These are phyloP conservation scores for Trifolium subterraneum DNA, from an alignment of 306 rosid genomes.

Conservation along the genomic window DNA sequence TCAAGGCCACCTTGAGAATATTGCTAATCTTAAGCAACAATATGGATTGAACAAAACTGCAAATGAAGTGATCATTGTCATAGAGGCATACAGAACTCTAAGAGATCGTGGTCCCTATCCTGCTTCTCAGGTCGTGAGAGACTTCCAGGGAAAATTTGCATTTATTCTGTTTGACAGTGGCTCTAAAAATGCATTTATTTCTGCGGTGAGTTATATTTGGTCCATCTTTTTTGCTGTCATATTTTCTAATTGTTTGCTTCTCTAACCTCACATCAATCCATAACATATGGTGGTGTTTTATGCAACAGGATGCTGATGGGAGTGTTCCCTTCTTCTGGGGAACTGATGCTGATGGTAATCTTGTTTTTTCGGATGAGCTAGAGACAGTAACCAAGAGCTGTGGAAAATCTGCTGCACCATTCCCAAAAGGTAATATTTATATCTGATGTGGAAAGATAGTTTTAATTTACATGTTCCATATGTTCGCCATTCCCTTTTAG, in stretches of 20 bases:
- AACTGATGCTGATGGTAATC: slow-evolving; percentile 85
- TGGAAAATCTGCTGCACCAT: slow-evolving; percentile 91
- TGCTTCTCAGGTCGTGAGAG: slow-evolving; percentile 94
- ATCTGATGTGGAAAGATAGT: background rate
- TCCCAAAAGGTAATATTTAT: slow-evolving; percentile 80
- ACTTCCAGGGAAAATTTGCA: slow-evolving; percentile 87
- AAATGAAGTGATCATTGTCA: slow-evolving; percentile 80
- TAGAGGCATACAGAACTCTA: slow-evolving; percentile 91
- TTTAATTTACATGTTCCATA: background rate
- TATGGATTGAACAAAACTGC: slow-evolving; percentile 92
- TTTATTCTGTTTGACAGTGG: slow-evolving; percentile 79
- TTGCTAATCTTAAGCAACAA: slow-evolving; percentile 90
- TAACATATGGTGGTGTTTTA: slow-evolving; percentile 14
- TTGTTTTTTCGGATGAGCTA: slow-evolving; percentile 76
- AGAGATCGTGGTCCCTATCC: slow-evolving; percentile 99
- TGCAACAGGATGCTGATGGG: slow-evolving; percentile 83
- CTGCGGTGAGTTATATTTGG: slow-evolving; percentile 68
- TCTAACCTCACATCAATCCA: slow-evolving; percentile 25
- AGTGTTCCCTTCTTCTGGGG: slow-evolving; percentile 95
- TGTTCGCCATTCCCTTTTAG: slow-evolving; percentile 15
- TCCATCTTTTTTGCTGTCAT: slow-evolving; percentile 15
- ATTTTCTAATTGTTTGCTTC: slow-evolving; percentile 25
- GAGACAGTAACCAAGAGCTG: slow-evolving; percentile 77
- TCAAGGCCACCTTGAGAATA: slow-evolving; percentile 89
- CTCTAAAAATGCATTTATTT: slow-evolving; percentile 64